phyloP scores from a whole-genome alignment of 2,329 filamentous ascomycete species.

The Fusarium sp. region DNA sequence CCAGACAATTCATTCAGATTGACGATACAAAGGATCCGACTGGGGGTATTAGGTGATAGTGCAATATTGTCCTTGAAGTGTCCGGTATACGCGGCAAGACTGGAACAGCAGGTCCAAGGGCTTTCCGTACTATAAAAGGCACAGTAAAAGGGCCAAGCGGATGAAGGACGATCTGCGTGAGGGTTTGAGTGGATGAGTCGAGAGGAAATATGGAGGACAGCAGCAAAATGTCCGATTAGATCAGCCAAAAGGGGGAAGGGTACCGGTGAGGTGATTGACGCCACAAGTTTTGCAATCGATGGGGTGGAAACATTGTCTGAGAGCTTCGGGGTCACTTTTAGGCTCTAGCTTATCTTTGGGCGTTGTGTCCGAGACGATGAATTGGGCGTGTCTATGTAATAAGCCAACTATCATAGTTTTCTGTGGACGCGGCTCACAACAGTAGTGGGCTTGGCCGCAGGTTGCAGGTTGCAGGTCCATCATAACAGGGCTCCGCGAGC shows the following conservation, averaged over 20 bases:
- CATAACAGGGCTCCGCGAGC: conserved; percentile 5
- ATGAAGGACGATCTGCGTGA: conserved; percentile 31
- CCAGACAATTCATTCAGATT: conserved; percentile 17
- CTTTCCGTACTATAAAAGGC: conserved; percentile 11
- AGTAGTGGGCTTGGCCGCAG: conserved; percentile 15
- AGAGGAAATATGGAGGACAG: conserved; percentile 24
- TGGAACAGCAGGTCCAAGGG: conserved; percentile 7
- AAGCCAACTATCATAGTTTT: background rate
- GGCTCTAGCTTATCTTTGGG: background rate
- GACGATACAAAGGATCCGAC: conserved; percentile 12
- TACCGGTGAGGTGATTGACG: conserved; percentile 42
- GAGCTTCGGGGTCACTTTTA: conserved; percentile 19
- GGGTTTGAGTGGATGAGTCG: conserved; percentile 22
- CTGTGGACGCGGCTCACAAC: conserved; percentile 22
- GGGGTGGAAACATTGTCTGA: conserved; percentile 28
- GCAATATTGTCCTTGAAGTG: conserved; percentile 8
- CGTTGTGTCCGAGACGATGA: background rate
- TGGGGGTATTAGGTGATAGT: conserved; percentile 3
- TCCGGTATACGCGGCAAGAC: conserved; percentile 18
- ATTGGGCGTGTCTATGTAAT: conserved; percentile 19
- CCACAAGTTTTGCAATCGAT: conserved; percentile 42
- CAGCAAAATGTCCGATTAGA: conserved; percentile 29
- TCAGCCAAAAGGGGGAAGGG: conserved; percentile 25
- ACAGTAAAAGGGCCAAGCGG: conserved; percentile 12
- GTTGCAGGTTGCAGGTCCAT: background rate